Percentiles rank a stretch among this genome's conserved stretches.
Conservation (phyloP, 208 protist genomes). For the Wallacemonas sp. region DNA sequence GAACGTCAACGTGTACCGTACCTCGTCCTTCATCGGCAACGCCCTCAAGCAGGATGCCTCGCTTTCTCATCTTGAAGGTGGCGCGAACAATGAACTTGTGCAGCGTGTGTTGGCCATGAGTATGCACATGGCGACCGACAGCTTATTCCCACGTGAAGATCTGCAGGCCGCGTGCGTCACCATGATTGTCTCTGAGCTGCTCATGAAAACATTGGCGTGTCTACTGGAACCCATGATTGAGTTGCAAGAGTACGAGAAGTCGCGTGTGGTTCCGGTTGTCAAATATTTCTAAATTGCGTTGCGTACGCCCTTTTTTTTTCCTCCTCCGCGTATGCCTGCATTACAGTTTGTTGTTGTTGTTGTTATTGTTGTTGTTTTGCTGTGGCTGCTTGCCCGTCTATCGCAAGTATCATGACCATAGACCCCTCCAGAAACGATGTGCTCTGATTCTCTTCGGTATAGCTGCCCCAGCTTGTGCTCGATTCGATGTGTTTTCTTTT, state of each 20-base stretch:
- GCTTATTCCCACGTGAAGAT: conserved; percentile 30
- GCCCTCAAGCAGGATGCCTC: conserved; percentile 20
- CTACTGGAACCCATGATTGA: conserved; percentile 42
- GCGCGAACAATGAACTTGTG: conserved; percentile 30
- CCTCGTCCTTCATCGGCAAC: conserved; percentile 28
- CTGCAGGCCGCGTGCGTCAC: conserved; percentile 41
- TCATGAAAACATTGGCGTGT: conserved; percentile 31
- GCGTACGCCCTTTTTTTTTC: no score
- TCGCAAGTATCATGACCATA: background rate
- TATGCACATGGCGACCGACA: conserved; percentile 46
- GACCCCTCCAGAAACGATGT: background rate
- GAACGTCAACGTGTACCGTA: conserved; percentile 35
- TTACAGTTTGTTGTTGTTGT: conserved; percentile 2
- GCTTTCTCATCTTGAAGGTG: conserved; percentile 8
- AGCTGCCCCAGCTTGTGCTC: no score
- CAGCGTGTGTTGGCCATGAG: conserved; percentile 45
- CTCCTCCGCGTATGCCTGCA: no score
- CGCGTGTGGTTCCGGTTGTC: conserved; percentile 22
- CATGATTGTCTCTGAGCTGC: conserved; percentile 37
- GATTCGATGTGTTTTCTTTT: conserved; percentile 3
- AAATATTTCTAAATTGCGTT: background rate
- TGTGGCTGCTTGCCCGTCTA: background rate
- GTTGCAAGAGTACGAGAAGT: conserved; percentile 56
- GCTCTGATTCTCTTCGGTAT: no score
- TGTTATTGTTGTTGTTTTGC: conserved; percentile 28